Base-by-base conservation (phyloP, 2,329 filamentous ascomycete species). In the Chaetomium strumarium region DNA sequence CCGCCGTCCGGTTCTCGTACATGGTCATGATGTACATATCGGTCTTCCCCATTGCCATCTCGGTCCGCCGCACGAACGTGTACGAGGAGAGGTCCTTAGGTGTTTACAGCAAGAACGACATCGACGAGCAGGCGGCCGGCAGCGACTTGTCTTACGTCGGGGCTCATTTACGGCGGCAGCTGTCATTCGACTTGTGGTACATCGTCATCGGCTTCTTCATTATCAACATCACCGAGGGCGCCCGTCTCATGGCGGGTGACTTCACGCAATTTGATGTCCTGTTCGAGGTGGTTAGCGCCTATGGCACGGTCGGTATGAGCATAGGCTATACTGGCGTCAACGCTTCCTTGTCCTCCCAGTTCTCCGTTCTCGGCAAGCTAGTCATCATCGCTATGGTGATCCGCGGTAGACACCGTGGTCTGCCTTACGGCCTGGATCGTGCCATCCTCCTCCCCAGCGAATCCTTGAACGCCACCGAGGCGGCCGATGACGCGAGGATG, bases 21-120 rank as follows among this genome's bases (percentile, higher is more conserved):
- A 75, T 97, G 70, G 85, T 97, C 69, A 97, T 97, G 93, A 97
- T 97, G 93, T 97, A 97, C 70, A 96, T 97, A 57, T 96, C 91
- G 53, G 88, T 96, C 55, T 95, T 96, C 62, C 92, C 92, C 5
- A 95, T 97, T 62, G 92, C 93, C 66, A 97, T 97, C 63, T 93
- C 88, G 7, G 87, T 97, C 62, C 90, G 92, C 49, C 79, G 88
- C 58, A 96, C 92, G 53, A 97, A 97, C 66, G 92, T 96, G 2
- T 97, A 97, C 72, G 92, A 96, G 69, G 92, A 97, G 66, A 88
- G 85, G 59, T 89, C 85, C 0, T 78, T 93, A 0, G 89, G 89
- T 5, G 82, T 95, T 30, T 90, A 86, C 64, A 74, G 72, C 46
- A 65, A 78, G 38, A 67, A 72, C 34, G 75, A 80, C 41, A 68